Evolutionary conservation across 176 grass and related monocot genomes (phyloP).

Genomic region (Bromus sterilis): DNA sequence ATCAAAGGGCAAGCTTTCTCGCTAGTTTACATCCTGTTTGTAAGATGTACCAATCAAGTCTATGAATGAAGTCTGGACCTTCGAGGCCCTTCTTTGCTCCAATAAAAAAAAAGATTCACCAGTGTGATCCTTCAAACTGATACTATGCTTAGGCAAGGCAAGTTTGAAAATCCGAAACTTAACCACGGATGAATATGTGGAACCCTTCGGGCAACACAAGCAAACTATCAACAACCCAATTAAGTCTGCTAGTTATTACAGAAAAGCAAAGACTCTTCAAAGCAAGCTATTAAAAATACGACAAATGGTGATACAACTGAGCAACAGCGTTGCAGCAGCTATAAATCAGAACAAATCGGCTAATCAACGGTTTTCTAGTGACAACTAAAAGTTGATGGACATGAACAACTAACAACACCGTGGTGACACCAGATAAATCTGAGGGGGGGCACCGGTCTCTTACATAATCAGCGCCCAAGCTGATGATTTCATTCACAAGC

Average conservation of each 20-base stretch:
- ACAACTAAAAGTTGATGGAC: conserved; percentile 32
- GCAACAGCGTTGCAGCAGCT: conserved; percentile 1
- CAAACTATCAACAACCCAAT: neutral
- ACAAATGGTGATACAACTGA: conserved; percentile 3
- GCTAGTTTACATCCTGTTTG: no score
- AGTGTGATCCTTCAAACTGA: no score
- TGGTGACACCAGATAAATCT: conserved; percentile 4
- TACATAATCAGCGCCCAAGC: neutral
- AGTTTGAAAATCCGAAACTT: neutral
- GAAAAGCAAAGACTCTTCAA: conserved; percentile 4
- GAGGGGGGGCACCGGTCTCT: conserved; percentile 6
- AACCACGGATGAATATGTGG: neutral
- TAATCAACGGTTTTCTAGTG: conserved; percentile 20
- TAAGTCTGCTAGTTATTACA: conserved; percentile 31
- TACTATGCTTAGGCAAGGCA: no score
- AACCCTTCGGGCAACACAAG: conserved; percentile 4
- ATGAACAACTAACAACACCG: conserved; percentile 35
- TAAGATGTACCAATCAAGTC: no score
- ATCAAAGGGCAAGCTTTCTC: no score
- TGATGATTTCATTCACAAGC: conserved; percentile 47
- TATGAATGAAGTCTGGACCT: no score
- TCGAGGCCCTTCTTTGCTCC: no score
- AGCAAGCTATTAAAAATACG: conserved; percentile 20
- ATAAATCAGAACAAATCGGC: conserved; percentile 22
- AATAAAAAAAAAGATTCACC: no score